Evolutionary conservation across 352 stramenopile species (phyloP).

Genomic region (Phytophthora boehmeriae): DNA sequence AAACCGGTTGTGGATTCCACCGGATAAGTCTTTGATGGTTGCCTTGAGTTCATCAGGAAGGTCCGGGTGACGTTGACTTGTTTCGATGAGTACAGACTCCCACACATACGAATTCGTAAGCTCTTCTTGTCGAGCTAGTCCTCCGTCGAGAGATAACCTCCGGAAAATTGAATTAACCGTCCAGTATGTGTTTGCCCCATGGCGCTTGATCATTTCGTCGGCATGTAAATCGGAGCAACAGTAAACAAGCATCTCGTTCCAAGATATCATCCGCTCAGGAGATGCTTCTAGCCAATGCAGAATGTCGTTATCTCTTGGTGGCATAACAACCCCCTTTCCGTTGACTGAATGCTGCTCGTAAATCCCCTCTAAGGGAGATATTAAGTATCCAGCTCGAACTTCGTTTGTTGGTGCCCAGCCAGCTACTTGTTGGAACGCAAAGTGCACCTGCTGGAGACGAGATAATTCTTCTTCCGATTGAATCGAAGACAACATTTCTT

Average conservation of each 20-base stretch:
- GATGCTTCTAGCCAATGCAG: constrained; percentile 18
- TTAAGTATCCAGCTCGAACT: constrained; percentile 15
- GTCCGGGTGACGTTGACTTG: constrained; percentile 23
- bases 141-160: constrained; percentile 17
- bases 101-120: constrained; percentile 32
- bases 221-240: constrained; percentile 42
- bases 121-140: constrained; percentile 5
- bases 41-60: constrained; percentile 39
- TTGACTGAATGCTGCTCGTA: background rate
- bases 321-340: constrained; percentile 3
- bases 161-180: constrained; percentile 25
- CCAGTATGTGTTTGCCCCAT: constrained; percentile 21
- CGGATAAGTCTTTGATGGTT: constrained; percentile 27
- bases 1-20: constrained; percentile 1
- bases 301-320: constrained; percentile 8
- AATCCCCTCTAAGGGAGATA: constrained; percentile 20
- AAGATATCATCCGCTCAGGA: constrained; percentile 21
- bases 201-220: constrained; percentile 26
- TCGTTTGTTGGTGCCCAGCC: constrained; percentile 16
- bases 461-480: constrained; percentile 26
- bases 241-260: constrained; percentile 46
- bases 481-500: constrained; percentile 54
- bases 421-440: constrained; percentile 36
- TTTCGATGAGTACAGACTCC: constrained; percentile 43
- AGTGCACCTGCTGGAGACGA: constrained; percentile 32